phyloP scores from a whole-genome alignment of 129 eudicot genomes.

The Mikania micrantha region DNA sequence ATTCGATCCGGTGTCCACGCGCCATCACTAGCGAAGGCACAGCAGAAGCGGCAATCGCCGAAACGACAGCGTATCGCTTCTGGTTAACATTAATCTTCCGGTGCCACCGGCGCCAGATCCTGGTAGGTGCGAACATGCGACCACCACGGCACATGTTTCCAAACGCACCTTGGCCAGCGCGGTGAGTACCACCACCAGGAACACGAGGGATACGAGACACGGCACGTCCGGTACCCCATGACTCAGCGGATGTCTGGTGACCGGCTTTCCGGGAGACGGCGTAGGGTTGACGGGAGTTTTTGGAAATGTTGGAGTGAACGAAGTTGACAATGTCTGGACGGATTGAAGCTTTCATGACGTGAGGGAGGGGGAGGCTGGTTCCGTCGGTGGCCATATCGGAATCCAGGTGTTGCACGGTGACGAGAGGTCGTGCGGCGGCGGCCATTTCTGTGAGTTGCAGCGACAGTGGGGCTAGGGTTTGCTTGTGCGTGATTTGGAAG shows the following conservation, averaged over 20 bases:
- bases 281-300: slow-evolving; percentile 79
- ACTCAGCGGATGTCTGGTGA: slow-evolving; percentile 87
- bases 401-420: slow-evolving; percentile 52
- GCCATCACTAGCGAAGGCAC: slow-evolving; percentile 76
- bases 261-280: slow-evolving; percentile 72
- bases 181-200: slow-evolving; percentile 92
- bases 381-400: slow-evolving; percentile 77
- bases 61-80: slow-evolving; percentile 67
- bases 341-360: slow-evolving; percentile 76
- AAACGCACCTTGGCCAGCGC: slow-evolving; percentile 75
- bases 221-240: slow-evolving; percentile 95
- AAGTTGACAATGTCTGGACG: slow-evolving; percentile 69
- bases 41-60: slow-evolving; percentile 71
- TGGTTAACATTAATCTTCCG: slow-evolving; percentile 48
- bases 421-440: slow-evolving; percentile 70
- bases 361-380: slow-evolving; percentile 50
- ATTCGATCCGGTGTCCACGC: slow-evolving; percentile 61
- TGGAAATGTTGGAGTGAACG: slow-evolving; percentile 61
- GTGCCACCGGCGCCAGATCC: slow-evolving; percentile 83
- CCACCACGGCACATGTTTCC: slow-evolving; percentile 98
- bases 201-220: slow-evolving; percentile 96
- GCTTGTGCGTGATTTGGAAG: background rate
- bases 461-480: slow-evolving; percentile 3
- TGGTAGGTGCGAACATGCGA: slow-evolving; percentile 77
- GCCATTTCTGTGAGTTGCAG: slow-evolving; percentile 28